These are phyloP conservation scores for Umbellularia californica DNA, from an alignment of 164 flowering plant genomes.

Conservation along the genomic window DNA sequence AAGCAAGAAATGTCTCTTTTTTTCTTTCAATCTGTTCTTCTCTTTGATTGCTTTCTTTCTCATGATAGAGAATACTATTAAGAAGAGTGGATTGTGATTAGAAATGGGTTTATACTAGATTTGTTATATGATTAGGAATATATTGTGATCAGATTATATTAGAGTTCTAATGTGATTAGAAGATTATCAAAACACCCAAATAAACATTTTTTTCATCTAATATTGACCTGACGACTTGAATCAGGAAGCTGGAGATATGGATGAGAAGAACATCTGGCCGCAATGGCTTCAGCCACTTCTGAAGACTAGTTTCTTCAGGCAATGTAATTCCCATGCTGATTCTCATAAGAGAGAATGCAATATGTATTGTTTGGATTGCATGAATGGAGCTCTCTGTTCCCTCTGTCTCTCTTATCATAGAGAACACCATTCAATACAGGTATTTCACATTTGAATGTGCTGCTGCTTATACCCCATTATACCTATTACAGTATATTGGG, in stretches of 20 bases:
- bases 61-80: neutral
- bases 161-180: too few species aligned
- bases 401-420: conserved; percentile 67
- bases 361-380: conserved; percentile 92
- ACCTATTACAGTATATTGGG: too few species aligned
- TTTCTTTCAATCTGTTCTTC: neutral
- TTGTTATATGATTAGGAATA: too few species aligned
- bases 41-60: neutral
- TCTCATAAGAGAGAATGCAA: conserved; percentile 93
- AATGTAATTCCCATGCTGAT: conserved; percentile 73
- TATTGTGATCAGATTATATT: too few species aligned
- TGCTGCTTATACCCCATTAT: neutral
- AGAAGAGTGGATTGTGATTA: too few species aligned
- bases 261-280: conserved; percentile 75
- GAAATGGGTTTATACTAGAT: too few species aligned
- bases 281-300: conserved; percentile 80
- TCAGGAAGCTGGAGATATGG: conserved; percentile 65
- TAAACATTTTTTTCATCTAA: neutral
- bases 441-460: conserved; percentile 9
- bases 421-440: conserved; percentile 86
- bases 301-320: conserved; percentile 60
- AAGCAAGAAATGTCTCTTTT: neutral
- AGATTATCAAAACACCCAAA: too few species aligned
- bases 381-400: conserved; percentile 81
- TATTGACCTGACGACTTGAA: neutral